Conservation (phyloP, 371 early-diverging fungal species). For the Syncephalastrum sp. region DNA sequence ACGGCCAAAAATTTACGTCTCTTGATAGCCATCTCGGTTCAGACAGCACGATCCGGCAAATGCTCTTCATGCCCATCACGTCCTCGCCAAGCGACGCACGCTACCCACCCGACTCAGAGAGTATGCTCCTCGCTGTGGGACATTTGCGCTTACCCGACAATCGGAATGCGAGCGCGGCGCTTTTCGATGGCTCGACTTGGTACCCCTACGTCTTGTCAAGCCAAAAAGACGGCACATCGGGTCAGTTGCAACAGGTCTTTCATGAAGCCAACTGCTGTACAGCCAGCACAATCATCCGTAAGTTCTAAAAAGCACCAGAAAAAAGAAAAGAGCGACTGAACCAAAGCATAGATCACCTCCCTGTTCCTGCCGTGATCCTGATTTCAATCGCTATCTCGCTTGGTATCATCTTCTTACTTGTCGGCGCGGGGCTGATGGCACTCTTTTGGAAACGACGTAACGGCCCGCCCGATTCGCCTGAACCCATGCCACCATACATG, state of each 20-base stretch:
- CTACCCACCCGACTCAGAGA: constrained; percentile 26
- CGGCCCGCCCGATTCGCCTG: constrained; percentile 22
- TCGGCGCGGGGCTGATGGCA: constrained; percentile 39
- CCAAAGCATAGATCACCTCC: constrained; percentile 31
- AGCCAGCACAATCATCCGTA: constrained; percentile 24
- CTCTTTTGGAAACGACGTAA: constrained; percentile 27
- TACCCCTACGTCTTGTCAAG: constrained; percentile 60
- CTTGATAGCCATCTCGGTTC: constrained; percentile 15
- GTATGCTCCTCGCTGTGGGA: constrained; percentile 55
- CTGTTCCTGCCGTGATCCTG: constrained; percentile 67
- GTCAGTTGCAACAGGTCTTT: constrained; percentile 25
- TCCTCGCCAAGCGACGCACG: constrained; percentile 14
- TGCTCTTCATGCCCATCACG: constrained; percentile 33
- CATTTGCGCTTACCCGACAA: constrained; percentile 38
- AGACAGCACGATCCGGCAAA: constrained; percentile 22
- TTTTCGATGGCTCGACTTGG: constrained; percentile 65
- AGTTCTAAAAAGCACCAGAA: not conserved
- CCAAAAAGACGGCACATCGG: constrained; percentile 23
- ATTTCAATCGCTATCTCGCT: constrained; percentile 75
- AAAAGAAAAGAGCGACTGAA: no score
- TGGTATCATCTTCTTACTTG: constrained; percentile 63
- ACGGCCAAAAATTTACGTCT: constrained; percentile 14
- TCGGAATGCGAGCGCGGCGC: constrained; percentile 56
- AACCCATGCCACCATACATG: constrained; percentile 34
- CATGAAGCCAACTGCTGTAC: constrained; percentile 27